Evolutionary conservation across 2,329 filamentous ascomycete genomes (phyloP).

Genomic region (Capronia americana): DNA sequence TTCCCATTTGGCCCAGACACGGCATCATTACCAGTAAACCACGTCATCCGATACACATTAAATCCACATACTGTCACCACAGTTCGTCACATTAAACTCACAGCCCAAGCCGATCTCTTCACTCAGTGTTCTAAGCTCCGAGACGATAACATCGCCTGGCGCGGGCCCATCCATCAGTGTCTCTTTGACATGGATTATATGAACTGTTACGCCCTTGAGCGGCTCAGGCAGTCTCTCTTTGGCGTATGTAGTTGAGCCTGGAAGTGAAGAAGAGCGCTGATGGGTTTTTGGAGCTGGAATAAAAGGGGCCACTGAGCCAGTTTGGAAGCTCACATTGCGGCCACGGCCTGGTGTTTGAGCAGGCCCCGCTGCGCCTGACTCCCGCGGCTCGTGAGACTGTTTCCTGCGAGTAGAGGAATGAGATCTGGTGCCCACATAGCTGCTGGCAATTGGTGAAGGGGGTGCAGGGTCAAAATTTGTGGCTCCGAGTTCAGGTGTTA

Average conservation of each 20-base stretch:
- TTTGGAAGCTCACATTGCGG: conserved; percentile 28
- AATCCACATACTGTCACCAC: conserved; percentile 63
- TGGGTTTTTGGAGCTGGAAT: background rate
- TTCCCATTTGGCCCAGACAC: background rate
- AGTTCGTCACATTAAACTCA: conserved; percentile 74
- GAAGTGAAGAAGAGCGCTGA: conserved; percentile 6
- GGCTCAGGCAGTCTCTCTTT: conserved; percentile 32
- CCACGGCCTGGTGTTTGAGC: conserved; percentile 17
- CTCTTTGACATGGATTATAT: conserved; percentile 95
- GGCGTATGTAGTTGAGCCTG: background rate
- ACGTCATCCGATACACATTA: background rate
- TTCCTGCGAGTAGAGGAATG: conserved; percentile 27
- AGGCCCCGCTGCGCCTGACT: background rate
- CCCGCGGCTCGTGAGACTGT: conserved; percentile 25
- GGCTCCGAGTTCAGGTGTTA: conserved; percentile 28
- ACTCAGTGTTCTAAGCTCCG: conserved; percentile 72
- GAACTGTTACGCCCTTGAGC: conserved; percentile 75
- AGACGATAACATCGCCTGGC: conserved; percentile 70
- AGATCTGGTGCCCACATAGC: conserved; percentile 31
- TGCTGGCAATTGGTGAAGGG: conserved; percentile 22
- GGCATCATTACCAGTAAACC: background rate
- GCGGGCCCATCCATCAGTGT: conserved; percentile 72
- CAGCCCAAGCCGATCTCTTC: conserved; percentile 72
- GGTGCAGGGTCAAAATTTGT: conserved; percentile 25
- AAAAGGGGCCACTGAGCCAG: conserved; percentile 6